These are phyloP conservation scores for Daldinia loculata DNA, from an alignment of 495 filamentous ascomycete species.

Conservation along the genomic window DNA sequence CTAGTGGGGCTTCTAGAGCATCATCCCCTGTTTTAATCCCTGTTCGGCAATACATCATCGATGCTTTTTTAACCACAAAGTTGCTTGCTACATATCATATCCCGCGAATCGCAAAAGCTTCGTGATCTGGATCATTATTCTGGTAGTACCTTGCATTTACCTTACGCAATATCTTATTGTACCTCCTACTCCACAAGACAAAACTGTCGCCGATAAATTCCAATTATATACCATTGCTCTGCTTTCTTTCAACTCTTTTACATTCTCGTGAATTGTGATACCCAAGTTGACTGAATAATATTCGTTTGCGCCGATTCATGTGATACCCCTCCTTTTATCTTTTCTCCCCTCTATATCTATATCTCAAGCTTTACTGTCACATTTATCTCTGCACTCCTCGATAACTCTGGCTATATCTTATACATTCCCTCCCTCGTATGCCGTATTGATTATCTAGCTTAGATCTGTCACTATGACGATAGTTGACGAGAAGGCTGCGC, in stretches of 20 bases:
- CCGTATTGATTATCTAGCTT: neutral
- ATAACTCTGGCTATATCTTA: neutral
- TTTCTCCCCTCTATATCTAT: neutral
- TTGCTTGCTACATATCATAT: neutral
- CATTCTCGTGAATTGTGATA: constrained; percentile 29
- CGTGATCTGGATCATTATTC: neutral
- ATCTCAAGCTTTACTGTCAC: neutral
- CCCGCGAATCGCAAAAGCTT: constrained; percentile 21
- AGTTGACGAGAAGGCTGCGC: constrained; percentile 25
- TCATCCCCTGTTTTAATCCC: neutral
- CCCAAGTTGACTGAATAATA: constrained; percentile 3
- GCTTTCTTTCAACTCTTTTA: neutral
- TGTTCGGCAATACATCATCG: constrained; percentile 2
- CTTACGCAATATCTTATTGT: neutral
- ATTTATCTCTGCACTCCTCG: neutral
- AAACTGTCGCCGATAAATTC: constrained; percentile 12
- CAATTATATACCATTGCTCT: neutral
- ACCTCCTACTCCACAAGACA: neutral
- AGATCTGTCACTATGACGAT: constrained; percentile 27
- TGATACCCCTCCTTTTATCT: constrained; percentile 37
- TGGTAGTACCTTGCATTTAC: constrained; percentile 12
- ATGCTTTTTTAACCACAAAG: neutral
- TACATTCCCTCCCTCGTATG: constrained; percentile 4
- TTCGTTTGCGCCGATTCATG: neutral
- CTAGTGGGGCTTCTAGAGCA: neutral